A percentile compares a stretch with the other conserved stretches of the same genome.
Conservation (phyloP, 2,329 filamentous ascomycete species). For the Penicillium thymicola region DNA sequence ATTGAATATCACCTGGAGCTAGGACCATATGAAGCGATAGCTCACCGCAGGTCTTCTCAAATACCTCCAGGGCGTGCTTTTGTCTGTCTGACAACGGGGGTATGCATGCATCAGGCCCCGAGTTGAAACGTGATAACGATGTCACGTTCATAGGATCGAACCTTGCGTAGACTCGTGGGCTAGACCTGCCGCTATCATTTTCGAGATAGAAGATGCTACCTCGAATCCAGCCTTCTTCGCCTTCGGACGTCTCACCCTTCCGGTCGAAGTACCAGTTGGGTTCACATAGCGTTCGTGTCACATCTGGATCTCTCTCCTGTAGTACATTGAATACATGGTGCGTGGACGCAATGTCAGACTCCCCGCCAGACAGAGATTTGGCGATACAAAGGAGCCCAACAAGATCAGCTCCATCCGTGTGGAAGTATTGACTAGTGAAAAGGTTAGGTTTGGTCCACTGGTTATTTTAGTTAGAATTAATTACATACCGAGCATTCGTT, state of each 20-base stretch:
- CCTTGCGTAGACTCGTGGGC: constrained; percentile 69
- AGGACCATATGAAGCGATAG: constrained; percentile 28
- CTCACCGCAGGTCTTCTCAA: constrained; percentile 26
- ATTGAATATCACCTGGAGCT: constrained; percentile 28
- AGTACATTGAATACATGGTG: constrained; percentile 78
- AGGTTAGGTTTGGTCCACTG: constrained; percentile 4
- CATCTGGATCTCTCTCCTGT: constrained; percentile 69
- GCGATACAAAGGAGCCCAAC: constrained; percentile 78
- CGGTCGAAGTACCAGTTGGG: constrained; percentile 88
- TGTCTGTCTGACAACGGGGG: constrained; percentile 26
- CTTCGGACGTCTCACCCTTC: constrained; percentile 74
- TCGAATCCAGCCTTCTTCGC: constrained; percentile 69
- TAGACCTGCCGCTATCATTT: constrained; percentile 48
- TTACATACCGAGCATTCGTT: constrained; percentile 64
- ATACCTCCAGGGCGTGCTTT: constrained; percentile 24
- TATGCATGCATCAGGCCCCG: constrained; percentile 38
- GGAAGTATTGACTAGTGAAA: constrained; percentile 67
- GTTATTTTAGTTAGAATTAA: neutral
- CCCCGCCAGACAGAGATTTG: constrained; percentile 72
- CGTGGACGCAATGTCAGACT: constrained; percentile 72
- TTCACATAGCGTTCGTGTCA: constrained; percentile 66
- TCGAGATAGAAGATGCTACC: constrained; percentile 73
- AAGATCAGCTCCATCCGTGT: constrained; percentile 74
- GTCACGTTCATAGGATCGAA: constrained; percentile 71
- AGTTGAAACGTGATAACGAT: constrained; percentile 66